Conservation (phyloP, 192 early-diverging fungal species). For the Dispira parvispora region DNA sequence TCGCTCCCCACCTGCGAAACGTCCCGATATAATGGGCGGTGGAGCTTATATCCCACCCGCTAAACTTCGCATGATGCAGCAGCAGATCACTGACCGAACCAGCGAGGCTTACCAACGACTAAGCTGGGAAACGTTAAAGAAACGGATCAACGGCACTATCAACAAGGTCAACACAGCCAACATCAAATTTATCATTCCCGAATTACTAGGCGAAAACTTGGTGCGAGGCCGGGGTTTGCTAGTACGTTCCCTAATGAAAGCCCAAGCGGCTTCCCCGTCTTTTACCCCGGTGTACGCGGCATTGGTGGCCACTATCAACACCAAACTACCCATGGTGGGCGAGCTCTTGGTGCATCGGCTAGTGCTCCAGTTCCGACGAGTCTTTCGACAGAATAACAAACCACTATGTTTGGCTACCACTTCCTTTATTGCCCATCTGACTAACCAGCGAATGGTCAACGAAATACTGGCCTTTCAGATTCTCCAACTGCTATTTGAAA, state of each 20-base stretch:
- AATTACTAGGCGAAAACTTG: constrained; percentile 80
- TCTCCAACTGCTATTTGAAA: constrained; percentile 62
- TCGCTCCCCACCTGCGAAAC: too few relatives aligned
- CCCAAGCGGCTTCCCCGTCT: constrained; percentile 68
- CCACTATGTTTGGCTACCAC: constrained; percentile 57
- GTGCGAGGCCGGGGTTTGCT: constrained; percentile 83
- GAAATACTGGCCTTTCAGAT: constrained; percentile 83
- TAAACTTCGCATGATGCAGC: constrained; percentile 50
- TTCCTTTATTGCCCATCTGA: constrained; percentile 82
- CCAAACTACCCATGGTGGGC: constrained; percentile 81
- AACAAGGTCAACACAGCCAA: constrained; percentile 90
- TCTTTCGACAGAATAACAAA: constrained; percentile 88
- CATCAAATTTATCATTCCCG: constrained; percentile 76
- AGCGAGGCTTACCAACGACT: constrained; percentile 62
- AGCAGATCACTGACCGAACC: constrained; percentile 46
- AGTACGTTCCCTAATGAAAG: constrained; percentile 72
- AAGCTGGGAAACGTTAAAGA: constrained; percentile 81
- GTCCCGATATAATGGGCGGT: not conserved
- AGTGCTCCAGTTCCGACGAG: constrained; percentile 74
- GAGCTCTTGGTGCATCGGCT: constrained; percentile 72
- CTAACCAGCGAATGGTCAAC: constrained; percentile 76
- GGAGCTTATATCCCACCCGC: constrained; percentile 55
- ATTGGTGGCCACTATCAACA: constrained; percentile 76
- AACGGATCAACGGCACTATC: constrained; percentile 84
- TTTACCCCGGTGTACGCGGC: constrained; percentile 89